Evolutionary conservation across 768 basidiomycete species (phyloP), one percentile per base, ranked within the genome.

Genomic region (Podaxis sp.): DNA sequence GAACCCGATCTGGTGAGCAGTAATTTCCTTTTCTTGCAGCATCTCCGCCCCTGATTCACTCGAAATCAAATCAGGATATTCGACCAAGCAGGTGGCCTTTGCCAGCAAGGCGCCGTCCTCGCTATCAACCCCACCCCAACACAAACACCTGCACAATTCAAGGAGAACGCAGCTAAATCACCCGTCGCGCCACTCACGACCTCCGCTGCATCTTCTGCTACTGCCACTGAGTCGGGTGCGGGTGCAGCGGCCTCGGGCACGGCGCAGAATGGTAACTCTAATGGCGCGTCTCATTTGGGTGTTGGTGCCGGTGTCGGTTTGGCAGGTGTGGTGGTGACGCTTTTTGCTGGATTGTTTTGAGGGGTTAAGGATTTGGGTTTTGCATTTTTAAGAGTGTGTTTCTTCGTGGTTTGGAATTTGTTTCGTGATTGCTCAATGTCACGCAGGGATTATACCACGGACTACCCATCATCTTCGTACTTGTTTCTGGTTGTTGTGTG

Each of bases 81-180:
- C 61, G 78, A 79, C 61, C 68, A 77, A 68, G 79, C 78, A 15
- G 73, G 75, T 52, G 77, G 78, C 19, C 65, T 70, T n/a, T 79
- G 76, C 65, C 66, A 68, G 36, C 66, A 75, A 65, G 79, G 77
- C 12, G 77, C 72, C 3, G 73, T 79, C 13, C 69, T 79, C n/a
- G 71, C 78, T 24, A 72, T 77, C 30, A 79, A 79, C 61, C 77
- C 78, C 9, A 67, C 75, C 3, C 28, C 44, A 7, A 64, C 67
- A 11, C 75, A 78, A 65, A 75, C 73, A 19, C 73, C 74, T 49
- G 71, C 72, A 12, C 68, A 63, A 2, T 79, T 79, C 67, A 75
- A 72, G 57, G 73, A 68, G n/a, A 80, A 78, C 56, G 76, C 79
- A 9, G 71, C 73, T 11, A 71, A 69, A 57, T 66, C 71, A 12